Evolutionary conservation across 495 filamentous ascomycete species (phyloP), one percentile per base, ranked within the genome.

Genomic region (Annulohypoxylon moriforme): DNA sequence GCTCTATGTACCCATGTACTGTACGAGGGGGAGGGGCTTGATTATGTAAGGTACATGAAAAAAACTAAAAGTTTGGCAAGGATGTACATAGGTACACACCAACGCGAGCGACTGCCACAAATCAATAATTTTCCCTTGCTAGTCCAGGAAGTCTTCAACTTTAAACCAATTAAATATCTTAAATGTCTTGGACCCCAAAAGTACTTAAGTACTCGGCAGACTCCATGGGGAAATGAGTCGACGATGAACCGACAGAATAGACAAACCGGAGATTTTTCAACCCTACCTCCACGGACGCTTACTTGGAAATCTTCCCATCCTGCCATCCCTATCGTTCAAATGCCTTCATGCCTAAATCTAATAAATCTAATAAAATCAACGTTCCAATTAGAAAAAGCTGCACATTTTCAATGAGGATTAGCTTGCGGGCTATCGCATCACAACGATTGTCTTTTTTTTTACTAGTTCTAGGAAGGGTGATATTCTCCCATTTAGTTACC

Each of bases 181-280:
- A 2, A 3, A 16, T 34, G 16, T 55, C 50, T 34, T 31, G 7
- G 9, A 20, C 50, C 50, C 50, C 29, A 25, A 14, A 53, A 58
- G 11, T 58, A 25, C 55, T 3, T 1, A 25, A 16, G 27, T 61
- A 47, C 27, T 29, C 22, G 60, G 60, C 42, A 46, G 60, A 55
- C 67, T 70, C 67, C 67, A 70, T 49, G 60, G 67, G 67, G 67
- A 65, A 61, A 44, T 29, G 25, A 66, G 47, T 27, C 14, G 36
- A 7, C 47, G 36, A 68, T 38, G 27, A 58, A 42, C 34, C 29
- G 50, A 59, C 44, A 16, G 42, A 44, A 24, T 33, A 36, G 18
- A 57, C 57, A 33, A 65, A 47, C 63, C 63, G 58, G 63, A 58
- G 50, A 71, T 62, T 71, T 67, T 25, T 70, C 22, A 55, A 66